Base-by-base conservation (phyloP, 495 filamentous ascomycete genomes). In the Penicillium pulvis region DNA sequence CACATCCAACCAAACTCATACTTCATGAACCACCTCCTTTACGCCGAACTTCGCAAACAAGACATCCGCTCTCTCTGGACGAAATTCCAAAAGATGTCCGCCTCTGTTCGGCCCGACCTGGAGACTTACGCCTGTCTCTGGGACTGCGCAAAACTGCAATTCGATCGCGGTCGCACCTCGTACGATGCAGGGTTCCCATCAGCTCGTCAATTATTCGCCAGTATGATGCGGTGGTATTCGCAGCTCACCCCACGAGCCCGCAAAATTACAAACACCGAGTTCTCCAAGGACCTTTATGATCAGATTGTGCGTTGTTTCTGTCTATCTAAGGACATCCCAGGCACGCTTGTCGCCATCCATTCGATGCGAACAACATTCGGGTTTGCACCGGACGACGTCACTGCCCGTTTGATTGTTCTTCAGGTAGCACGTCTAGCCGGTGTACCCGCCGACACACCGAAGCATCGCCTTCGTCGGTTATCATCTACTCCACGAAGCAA, bases 21-120 rank as follows among this genome's bases (percentile, higher is more conserved):
- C 67, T 85, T 91, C 66, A 83, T 92, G 77, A 93, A 92, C 70
- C 86, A 91, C 58, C 71, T 92, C 20, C 80, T 93, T 26, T 83
- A 81, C 51, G 83, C 85, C 20, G 74, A 71, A 68, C 80, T 82
- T 57, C 81, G 69, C 59, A 85, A 70, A 67, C 80, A 78, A 47
- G 71, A 83, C 26, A 75, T 83, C 14, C 65, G 70, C 20, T 64
- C 73, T 26, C 80, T 86, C 1, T 83, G 84, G 73, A 61, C 71
- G n/a, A 80, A 85, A 43, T 91, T 85, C 65, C 62, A 75, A 17
- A 59, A 66, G 12, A 75, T 82, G 72, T 72, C 75, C 75, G 58
- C 73, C 62, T 47, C 61, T 16, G 71, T 87, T 10, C 66, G 72
- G 36, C 87, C 87, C 0, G 87, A 92, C 60, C 76, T 87, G 1